Evolutionary conservation across 805 yeast genomes (phyloP).

Genomic region (Yarrowia hollandica): DNA sequence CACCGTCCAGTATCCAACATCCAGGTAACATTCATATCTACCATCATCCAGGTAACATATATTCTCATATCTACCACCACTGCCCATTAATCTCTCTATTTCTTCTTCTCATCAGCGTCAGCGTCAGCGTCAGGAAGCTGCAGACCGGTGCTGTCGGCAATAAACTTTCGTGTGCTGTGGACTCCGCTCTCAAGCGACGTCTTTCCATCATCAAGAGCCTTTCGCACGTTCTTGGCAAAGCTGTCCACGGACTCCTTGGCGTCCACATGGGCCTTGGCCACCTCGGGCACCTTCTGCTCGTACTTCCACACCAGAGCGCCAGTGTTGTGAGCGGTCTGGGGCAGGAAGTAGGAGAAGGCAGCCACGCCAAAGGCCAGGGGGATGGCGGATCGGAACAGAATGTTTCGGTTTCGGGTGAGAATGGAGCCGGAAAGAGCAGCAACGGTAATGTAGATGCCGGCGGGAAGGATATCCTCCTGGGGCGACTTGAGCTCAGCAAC

Average conservation of each 20-base stretch:
- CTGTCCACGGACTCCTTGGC: conserved; percentile 50
- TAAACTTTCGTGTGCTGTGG: conserved; percentile 45
- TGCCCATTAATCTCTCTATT: too few species aligned
- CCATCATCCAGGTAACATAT: too few species aligned
- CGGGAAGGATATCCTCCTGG: conserved; percentile 71
- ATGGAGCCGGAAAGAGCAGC: conserved; percentile 74
- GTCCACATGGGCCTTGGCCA: conserved; percentile 62
- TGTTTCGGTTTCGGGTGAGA: conserved; percentile 64
- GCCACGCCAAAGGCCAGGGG: conserved; percentile 63
- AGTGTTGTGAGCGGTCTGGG: conserved; percentile 67
- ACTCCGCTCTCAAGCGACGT: conserved; percentile 45
- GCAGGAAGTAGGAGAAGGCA: conserved; percentile 70
- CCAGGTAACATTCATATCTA: too few species aligned
- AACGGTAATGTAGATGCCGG: conserved; percentile 63
- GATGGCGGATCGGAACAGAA: conserved; percentile 52
- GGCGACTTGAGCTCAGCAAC: conserved; percentile 62
- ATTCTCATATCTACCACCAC: too few species aligned
- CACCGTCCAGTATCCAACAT: too few species aligned
- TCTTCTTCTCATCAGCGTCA: conserved; percentile 50
- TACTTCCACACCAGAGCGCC: conserved; percentile 56
- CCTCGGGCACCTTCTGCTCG: conserved; percentile 62
- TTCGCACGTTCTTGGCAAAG: conserved; percentile 48
- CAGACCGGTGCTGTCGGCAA: conserved; percentile 65
- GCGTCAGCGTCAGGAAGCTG: conserved; percentile 63
- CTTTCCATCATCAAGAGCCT: conserved; percentile 45